A percentile compares a stretch with the other conserved stretches of the same genome.
phyloP scores from a whole-genome alignment of 1,284 basidiomycete genomes.

The Cyathus olla region DNA sequence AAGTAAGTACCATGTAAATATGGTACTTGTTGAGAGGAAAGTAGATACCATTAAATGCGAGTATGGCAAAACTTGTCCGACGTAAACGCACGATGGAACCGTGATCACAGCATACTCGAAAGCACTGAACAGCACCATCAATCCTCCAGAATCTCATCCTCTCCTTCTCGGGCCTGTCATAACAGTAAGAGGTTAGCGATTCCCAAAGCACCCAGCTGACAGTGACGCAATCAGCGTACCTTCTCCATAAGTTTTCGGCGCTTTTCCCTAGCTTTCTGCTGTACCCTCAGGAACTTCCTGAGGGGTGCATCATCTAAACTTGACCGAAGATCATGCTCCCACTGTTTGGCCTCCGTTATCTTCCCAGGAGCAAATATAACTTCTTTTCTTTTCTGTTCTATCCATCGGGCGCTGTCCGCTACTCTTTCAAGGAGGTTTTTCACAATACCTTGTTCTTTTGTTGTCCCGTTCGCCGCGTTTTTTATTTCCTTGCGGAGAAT shows the following conservation, averaged over 20 bases:
- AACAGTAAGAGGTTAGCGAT: conserved; percentile 9
- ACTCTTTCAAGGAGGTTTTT: conserved; percentile 87
- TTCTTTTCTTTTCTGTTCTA: conserved; percentile 74
- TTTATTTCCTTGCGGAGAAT: conserved; percentile 80
- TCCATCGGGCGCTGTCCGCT: conserved; percentile 86
- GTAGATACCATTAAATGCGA: too few species aligned
- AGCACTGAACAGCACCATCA: conserved; percentile 7
- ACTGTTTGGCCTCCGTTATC: conserved; percentile 75
- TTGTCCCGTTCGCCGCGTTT: conserved; percentile 47
- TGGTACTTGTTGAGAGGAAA: too few species aligned
- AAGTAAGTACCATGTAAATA: too few species aligned
- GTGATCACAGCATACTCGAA: too few species aligned
- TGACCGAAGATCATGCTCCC: conserved; percentile 73
- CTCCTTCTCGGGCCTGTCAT: conserved; percentile 71
- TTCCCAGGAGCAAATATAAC: conserved; percentile 83
- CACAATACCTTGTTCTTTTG: conserved; percentile 69
- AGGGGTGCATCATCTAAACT: conserved; percentile 82
- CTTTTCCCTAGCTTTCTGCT: conserved; percentile 85
- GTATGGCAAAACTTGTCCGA: too few species aligned
- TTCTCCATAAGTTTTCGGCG: conserved; percentile 82
- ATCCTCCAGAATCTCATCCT: conserved; percentile 75
- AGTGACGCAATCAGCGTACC: conserved; percentile 50
- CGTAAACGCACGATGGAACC: too few species aligned
- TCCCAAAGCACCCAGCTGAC: not conserved
- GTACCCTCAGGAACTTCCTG: conserved; percentile 83